Conservation (phyloP, 2,329 filamentous ascomycete species). For the Lizonia empirigonia region DNA sequence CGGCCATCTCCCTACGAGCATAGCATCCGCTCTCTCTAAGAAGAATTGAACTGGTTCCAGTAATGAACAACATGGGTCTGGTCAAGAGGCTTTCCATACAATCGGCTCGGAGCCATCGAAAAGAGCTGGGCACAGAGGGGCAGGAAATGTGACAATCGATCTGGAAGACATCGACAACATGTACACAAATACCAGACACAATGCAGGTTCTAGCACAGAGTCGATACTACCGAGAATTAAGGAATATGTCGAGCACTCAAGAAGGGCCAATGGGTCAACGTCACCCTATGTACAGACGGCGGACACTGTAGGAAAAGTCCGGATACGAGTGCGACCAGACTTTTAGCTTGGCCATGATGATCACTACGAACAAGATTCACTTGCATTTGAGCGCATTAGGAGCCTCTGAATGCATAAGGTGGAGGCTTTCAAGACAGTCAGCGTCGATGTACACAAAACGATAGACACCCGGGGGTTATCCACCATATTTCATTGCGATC, state of each 20-base stretch:
- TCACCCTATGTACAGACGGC: too few species aligned
- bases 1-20: background rate
- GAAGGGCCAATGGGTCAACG: too few species aligned
- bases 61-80: background rate
- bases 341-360: background rate
- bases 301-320: background rate
- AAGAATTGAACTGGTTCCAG: background rate
- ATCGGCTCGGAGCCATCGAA: background rate
- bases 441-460: too few species aligned
- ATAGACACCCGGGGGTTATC: too few species aligned
- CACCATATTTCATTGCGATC: too few species aligned
- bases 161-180: slow-evolving; percentile 1
- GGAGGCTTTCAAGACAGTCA: too few species aligned
- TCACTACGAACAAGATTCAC: background rate
- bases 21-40: background rate
- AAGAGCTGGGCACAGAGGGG: background rate
- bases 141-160: background rate
- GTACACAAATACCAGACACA: background rate
- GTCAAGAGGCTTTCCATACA: background rate
- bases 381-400: background rate
- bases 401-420: too few species aligned
- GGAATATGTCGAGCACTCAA: background rate
- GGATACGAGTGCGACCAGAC: background rate
- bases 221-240: background rate
- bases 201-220: background rate